Evolutionary conservation across 192 early-diverging fungal genomes (phyloP).

Genomic region (Coemansia sp.): DNA sequence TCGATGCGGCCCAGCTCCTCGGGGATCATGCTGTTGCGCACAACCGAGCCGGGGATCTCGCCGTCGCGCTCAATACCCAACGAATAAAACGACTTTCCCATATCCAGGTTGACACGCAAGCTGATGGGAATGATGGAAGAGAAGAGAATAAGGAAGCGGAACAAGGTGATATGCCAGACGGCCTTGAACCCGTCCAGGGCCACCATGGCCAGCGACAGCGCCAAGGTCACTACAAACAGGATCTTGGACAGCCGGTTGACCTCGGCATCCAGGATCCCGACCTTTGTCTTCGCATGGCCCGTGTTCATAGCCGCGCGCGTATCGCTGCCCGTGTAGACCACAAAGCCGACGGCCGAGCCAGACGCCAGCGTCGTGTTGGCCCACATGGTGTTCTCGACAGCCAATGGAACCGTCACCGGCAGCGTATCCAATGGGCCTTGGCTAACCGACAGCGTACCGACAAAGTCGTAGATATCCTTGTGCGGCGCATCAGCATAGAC

Average conservation of each 20-base stretch:
- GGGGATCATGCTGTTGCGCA: slow-evolving; percentile 90
- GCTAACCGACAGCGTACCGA: slow-evolving; percentile 65
- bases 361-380: slow-evolving; percentile 93
- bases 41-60: slow-evolving; percentile 82
- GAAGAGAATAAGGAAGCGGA: slow-evolving; percentile 93
- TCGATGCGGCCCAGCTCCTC: slow-evolving; percentile 94
- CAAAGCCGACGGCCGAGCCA: slow-evolving; percentile 78
- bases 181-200: slow-evolving; percentile 85
- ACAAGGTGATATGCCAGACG: slow-evolving; percentile 86
- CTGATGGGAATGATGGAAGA: slow-evolving; percentile 95
- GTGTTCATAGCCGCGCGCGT: slow-evolving; percentile 97
- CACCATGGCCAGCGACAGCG: slow-evolving; percentile 82
- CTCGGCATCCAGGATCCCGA: slow-evolving; percentile 84
- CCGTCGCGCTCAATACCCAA: slow-evolving; percentile 82
- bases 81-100: slow-evolving; percentile 94
- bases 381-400: slow-evolving; percentile 92
- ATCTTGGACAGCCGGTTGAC: slow-evolving; percentile 93
- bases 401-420: slow-evolving; percentile 59
- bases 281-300: slow-evolving; percentile 84
- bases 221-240: slow-evolving; percentile 78
- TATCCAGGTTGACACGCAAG: slow-evolving; percentile 91
- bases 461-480: slow-evolving; percentile 91
- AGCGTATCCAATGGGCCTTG: slow-evolving; percentile 3
- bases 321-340: slow-evolving; percentile 89
- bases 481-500: slow-evolving; percentile 89